A percentile compares a stretch with the other conserved stretches of the same genome.
Conservation (phyloP, 768 basidiomycete species). For the Pulveroboletus sp. region DNA sequence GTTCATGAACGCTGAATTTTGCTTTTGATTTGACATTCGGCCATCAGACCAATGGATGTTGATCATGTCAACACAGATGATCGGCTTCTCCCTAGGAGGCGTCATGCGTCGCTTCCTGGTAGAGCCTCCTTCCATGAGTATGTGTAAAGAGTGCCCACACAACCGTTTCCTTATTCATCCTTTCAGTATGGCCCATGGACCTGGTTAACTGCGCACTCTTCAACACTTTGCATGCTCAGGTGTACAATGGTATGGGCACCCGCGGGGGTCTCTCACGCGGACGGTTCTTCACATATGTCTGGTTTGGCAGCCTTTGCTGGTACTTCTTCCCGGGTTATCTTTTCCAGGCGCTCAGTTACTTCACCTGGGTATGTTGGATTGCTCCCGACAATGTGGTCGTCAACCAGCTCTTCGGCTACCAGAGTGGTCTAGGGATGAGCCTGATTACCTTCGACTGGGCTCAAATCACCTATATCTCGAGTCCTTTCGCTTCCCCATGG, state of each 20-base stretch:
- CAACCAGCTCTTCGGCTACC: conserved; percentile 73
- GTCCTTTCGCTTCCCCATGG: conserved; percentile 31
- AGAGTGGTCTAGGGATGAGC: conserved; percentile 57
- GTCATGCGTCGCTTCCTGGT: no score
- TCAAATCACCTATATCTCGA: conserved; percentile 56
- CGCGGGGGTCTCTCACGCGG: conserved; percentile 47
- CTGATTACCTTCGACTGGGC: conserved; percentile 80
- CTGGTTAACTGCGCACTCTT: no score
- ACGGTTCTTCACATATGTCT: conserved; percentile 18
- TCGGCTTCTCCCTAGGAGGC: no score
- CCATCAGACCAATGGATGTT: conserved; percentile 43
- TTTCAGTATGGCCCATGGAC: no score
- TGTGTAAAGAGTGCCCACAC: no score
- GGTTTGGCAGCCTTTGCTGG: conserved; percentile 36
- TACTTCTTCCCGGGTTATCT: conserved; percentile 73
- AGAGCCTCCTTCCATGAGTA: no score
- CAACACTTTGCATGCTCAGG: conserved; percentile 36
- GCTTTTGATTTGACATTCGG: not conserved
- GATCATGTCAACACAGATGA: no score
- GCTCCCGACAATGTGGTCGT: conserved; percentile 62
- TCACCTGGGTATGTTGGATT: conserved; percentile 64
- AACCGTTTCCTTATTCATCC: no score
- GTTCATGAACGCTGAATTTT: not conserved
- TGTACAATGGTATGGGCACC: conserved; percentile 39
- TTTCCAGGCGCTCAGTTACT: conserved; percentile 33